Conservation (phyloP, 1,284 basidiomycete species). For the Trichosporon sp. region DNA sequence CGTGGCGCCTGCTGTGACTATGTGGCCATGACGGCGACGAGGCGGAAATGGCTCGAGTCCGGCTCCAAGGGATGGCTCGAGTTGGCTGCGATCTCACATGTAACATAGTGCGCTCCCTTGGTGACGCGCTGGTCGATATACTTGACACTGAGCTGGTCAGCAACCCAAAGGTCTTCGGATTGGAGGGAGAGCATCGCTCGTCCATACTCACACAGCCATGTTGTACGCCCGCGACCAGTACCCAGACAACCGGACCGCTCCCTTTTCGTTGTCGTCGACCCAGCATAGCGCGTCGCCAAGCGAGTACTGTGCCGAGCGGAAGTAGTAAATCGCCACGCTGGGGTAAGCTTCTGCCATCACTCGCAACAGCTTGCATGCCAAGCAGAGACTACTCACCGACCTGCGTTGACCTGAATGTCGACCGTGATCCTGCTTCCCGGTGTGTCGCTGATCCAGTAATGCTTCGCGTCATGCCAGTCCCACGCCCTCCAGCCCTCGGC, state of each 20-base stretch:
- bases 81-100: conserved; percentile 53
- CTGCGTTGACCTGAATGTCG: conserved; percentile 51
- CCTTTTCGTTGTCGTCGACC: conserved; percentile 57
- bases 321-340: conserved; percentile 57
- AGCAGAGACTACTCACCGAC: conserved; percentile 40
- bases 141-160: conserved; percentile 41
- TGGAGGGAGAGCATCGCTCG: no score
- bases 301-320: conserved; percentile 54
- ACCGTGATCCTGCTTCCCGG: conserved; percentile 53
- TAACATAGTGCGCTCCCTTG: conserved; percentile 49
- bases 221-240: conserved; percentile 56
- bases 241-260: conserved; percentile 47
- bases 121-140: conserved; percentile 57
- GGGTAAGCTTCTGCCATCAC: not conserved
- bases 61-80: conserved; percentile 51
- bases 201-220: conserved; percentile 46
- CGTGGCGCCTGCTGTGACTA: conserved; percentile 29
- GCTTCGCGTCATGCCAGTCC: conserved; percentile 56
- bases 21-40: conserved; percentile 58
- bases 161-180: not conserved
- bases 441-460: conserved; percentile 51
- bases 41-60: conserved; percentile 55
- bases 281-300: conserved; percentile 57
- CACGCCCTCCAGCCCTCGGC: conserved; percentile 51
- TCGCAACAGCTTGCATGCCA: no score